phyloP scores from a whole-genome alignment of 306 rosid genomes.

The Luffa acutangula region DNA sequence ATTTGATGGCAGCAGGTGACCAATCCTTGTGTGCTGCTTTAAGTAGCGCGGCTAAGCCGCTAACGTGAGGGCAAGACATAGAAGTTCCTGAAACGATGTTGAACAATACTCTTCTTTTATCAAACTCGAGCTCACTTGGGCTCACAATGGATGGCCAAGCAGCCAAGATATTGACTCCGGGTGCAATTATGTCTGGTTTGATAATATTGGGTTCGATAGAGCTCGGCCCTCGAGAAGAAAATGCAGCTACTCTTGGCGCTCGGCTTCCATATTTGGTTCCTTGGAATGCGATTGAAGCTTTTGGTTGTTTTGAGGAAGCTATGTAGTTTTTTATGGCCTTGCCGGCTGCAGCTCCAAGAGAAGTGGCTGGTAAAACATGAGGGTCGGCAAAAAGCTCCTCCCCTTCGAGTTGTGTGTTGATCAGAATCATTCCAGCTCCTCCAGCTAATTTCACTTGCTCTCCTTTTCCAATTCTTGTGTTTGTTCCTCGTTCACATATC shows the following conservation, averaged over 20 bases:
- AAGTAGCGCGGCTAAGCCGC: too few relatives aligned
- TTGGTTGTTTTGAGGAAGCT: conserved; percentile 13
- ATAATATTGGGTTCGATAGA: conserved; percentile 38
- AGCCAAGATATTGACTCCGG: too few relatives aligned
- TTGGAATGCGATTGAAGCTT: conserved; percentile 36
- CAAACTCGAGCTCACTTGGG: too few relatives aligned
- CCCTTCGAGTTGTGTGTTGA: conserved; percentile 35
- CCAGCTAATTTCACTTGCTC: conserved; percentile 46
- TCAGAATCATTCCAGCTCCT: conserved; percentile 52
- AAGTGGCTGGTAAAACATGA: conserved; percentile 51
- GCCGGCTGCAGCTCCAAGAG: conserved; percentile 48
- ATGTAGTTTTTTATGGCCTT: conserved; percentile 22
- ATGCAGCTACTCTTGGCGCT: conserved; percentile 52
- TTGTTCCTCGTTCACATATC: conserved; percentile 44
- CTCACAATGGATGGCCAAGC: too few relatives aligned
- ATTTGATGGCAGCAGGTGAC: too few relatives aligned
- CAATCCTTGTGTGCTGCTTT: too few relatives aligned
- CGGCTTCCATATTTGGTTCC: conserved; percentile 40
- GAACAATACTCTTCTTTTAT: too few relatives aligned
- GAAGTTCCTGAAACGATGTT: too few relatives aligned
- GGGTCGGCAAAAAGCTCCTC: conserved; percentile 52
- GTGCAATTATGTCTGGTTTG: conserved; percentile 21
- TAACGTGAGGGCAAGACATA: too few relatives aligned
- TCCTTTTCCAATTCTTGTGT: conserved; percentile 34
- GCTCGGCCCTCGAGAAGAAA: conserved; percentile 66